Evolutionary conservation across 495 filamentous ascomycete genomes (phyloP).

Genomic region (Xylaria venustula): DNA sequence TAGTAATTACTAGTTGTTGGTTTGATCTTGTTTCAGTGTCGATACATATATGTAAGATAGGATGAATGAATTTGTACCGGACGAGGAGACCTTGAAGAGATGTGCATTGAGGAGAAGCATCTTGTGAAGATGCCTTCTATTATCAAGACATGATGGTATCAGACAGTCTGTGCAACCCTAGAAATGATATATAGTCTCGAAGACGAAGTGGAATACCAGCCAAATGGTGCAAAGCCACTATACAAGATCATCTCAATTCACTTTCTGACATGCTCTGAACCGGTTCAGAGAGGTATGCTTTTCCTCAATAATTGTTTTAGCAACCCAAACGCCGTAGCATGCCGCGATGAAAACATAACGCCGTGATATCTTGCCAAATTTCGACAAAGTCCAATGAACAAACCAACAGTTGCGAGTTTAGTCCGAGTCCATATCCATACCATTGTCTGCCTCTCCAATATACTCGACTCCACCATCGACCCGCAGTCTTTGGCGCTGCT

Average conservation of each 20-base stretch:
- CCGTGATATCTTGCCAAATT: constrained; percentile 21
- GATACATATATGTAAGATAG: too few relatives aligned
- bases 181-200: background rate
- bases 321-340: constrained; percentile 16
- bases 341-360: constrained; percentile 15
- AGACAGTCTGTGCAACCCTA: background rate
- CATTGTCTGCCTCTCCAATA: constrained; percentile 46
- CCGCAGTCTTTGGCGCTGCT: constrained; percentile 59
- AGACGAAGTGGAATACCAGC: background rate
- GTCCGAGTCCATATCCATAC: constrained; percentile 69
- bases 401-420: constrained; percentile 11
- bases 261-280: background rate
- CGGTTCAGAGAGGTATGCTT: constrained; percentile 5
- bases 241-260: background rate
- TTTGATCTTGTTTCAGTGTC: too few relatives aligned
- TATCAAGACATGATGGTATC: too few relatives aligned
- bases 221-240: background rate
- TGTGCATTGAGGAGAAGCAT: too few relatives aligned
- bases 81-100: too few relatives aligned
- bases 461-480: constrained; percentile 67
- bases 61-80: too few relatives aligned
- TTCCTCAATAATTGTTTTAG: background rate
- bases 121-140: too few relatives aligned
- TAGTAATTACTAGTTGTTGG: too few relatives aligned
- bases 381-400: constrained; percentile 17